Conservation (phyloP, 2,329 filamentous ascomycete species). For the Mycogone perniciosa region DNA sequence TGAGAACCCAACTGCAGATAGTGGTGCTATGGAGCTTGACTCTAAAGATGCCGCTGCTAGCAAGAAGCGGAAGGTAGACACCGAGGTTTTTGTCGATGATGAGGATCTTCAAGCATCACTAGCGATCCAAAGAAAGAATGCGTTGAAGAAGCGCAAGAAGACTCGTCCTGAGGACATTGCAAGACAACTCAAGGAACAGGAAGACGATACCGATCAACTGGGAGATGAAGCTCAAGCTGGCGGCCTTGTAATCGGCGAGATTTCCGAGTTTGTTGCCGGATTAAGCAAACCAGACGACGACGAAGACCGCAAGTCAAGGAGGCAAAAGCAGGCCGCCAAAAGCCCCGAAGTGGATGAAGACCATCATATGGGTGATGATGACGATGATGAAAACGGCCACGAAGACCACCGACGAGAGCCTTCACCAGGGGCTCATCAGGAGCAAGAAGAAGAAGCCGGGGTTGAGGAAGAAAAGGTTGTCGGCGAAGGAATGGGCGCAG, state of each 20-base stretch:
- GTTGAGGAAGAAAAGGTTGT: conserved; percentile 82
- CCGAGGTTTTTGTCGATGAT: conserved; percentile 75
- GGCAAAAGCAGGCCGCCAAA: conserved; percentile 28
- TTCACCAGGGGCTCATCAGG: conserved; percentile 4
- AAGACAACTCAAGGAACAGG: conserved; percentile 65
- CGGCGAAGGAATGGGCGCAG: conserved; percentile 70
- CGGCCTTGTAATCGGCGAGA: conserved; percentile 90
- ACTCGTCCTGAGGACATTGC: conserved; percentile 81
- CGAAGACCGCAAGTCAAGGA: conserved; percentile 48
- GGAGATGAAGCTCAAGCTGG: conserved; percentile 32
- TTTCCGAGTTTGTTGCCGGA: conserved; percentile 87
- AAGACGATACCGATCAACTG: conserved; percentile 45
- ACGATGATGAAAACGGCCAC: conserved; percentile 20
- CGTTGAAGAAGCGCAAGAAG: conserved; percentile 88
- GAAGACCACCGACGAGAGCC: conserved; percentile 28
- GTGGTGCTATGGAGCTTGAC: conserved; percentile 71
- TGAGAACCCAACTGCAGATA: conserved; percentile 31
- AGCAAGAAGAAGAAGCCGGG: conserved; percentile 48
- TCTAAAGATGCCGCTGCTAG: conserved; percentile 37
- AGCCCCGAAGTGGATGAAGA: conserved; percentile 33
- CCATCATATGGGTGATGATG: conserved; percentile 39
- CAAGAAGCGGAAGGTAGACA: conserved; percentile 59
- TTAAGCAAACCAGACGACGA: conserved; percentile 61
- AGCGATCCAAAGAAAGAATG: conserved; percentile 72
- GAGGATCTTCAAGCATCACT: conserved; percentile 86